These are phyloP conservation scores for Umbelopsis vinacea DNA, from an alignment of 192 early-diverging fungal species.

Conservation along the genomic window DNA sequence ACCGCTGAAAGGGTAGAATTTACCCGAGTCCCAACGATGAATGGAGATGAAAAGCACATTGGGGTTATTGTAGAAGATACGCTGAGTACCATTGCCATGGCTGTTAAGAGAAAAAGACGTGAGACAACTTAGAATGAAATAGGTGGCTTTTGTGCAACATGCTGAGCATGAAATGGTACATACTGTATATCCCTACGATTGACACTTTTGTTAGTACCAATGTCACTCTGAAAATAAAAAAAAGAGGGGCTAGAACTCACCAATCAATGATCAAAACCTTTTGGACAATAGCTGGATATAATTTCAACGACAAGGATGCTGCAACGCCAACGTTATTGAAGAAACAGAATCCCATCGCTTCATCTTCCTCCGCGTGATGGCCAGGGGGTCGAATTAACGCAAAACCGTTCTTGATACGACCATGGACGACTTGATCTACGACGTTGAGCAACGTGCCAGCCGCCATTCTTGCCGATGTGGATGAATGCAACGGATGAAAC, in stretches of 20 bases:
- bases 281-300: slow-evolving; percentile 52
- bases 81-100: slow-evolving; percentile 78
- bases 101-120: slow-evolving; percentile 3
- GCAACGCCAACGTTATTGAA: slow-evolving; percentile 84
- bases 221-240: background rate
- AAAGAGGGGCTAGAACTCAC: slow-evolving; percentile 31
- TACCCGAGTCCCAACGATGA: slow-evolving; percentile 73
- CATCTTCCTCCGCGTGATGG: slow-evolving; percentile 77
- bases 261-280: slow-evolving; percentile 79
- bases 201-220: background rate
- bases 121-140: background rate
- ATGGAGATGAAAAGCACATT: slow-evolving; percentile 76
- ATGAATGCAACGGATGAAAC: slow-evolving; percentile 30
- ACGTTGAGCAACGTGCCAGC: slow-evolving; percentile 32
- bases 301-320: slow-evolving; percentile 52
- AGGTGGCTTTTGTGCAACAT: background rate
- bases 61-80: slow-evolving; percentile 70
- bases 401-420: slow-evolving; percentile 66
- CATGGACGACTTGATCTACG: slow-evolving; percentile 61
- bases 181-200: slow-evolving; percentile 23
- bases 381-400: slow-evolving; percentile 77
- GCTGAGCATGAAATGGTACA: background rate
- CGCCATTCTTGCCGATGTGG: slow-evolving; percentile 26
- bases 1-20: slow-evolving; percentile 72
- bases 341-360: slow-evolving; percentile 76